Evolutionary conservation across 2,329 filamentous ascomycete genomes (phyloP).

Genomic region (Aspergillus vadensis): DNA sequence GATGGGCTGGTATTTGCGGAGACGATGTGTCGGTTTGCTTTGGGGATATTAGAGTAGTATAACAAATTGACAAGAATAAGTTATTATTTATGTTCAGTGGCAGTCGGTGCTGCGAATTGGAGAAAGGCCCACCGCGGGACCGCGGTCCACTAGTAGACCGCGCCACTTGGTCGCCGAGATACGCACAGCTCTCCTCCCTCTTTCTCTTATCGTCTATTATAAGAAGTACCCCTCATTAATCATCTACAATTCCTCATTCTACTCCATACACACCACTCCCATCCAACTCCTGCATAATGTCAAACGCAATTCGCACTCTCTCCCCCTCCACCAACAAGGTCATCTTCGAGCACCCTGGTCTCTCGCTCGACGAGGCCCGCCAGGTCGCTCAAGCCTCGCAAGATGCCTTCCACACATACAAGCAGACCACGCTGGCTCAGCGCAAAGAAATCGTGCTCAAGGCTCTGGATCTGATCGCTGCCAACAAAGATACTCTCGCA

Average conservation of each 20-base stretch:
- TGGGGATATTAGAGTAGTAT: background rate
- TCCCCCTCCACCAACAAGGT: constrained; percentile 85
- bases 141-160: background rate
- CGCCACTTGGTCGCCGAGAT: background rate
- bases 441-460: constrained; percentile 79
- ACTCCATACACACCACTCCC: background rate
- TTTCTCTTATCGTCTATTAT: constrained; percentile 4
- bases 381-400: constrained; percentile 29
- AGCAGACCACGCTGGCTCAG: constrained; percentile 69
- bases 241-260: background rate
- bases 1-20: constrained; percentile 26
- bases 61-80: background rate
- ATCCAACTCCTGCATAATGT: constrained; percentile 19
- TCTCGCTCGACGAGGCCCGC: constrained; percentile 34
- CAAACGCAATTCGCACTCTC: constrained; percentile 61
- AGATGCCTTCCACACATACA: constrained; percentile 54
- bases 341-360: constrained; percentile 76
- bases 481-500: constrained; percentile 74
- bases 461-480: constrained; percentile 68
- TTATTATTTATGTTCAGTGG: too few species aligned
- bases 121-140: constrained; percentile 1
- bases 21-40: constrained; percentile 15
- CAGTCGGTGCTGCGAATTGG: too few species aligned
- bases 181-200: background rate
- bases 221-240: background rate